A percentile compares a stretch with the other conserved stretches of the same genome.
Evolutionary conservation across 2,329 filamentous ascomycete species (phyloP).

Genomic region (Aspergillus felis): DNA sequence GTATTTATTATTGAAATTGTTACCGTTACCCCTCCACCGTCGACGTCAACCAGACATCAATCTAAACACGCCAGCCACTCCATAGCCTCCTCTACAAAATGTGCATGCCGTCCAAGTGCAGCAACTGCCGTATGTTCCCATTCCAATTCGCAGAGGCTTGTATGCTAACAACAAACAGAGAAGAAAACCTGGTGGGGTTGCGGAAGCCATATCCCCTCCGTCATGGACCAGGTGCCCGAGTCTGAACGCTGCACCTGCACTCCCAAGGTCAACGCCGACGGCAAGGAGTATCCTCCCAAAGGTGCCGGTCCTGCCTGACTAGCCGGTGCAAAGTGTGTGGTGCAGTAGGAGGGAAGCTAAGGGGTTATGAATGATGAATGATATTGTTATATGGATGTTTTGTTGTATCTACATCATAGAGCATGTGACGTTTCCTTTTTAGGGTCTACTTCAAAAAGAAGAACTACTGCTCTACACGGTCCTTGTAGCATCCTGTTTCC

Average conservation of each 20-base stretch:
- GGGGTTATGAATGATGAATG: not conserved
- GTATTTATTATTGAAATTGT: not conserved
- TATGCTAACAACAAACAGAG: slow-evolving; percentile 36
- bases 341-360: not conserved
- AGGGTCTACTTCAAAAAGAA: too few species aligned
- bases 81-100: slow-evolving; percentile 38
- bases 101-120: slow-evolving; percentile 63
- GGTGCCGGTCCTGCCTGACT: slow-evolving; percentile 45
- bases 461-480: slow-evolving; percentile 9
- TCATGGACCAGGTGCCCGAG: slow-evolving; percentile 58
- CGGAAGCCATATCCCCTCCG: slow-evolving; percentile 56
- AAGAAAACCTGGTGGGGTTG: slow-evolving; percentile 65
- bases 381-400: not conserved
- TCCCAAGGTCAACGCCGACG: slow-evolving; percentile 59
- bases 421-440: not conserved
- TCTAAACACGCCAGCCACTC: not conserved
- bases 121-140: slow-evolving; percentile 56
- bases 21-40: not conserved
- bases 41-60: not conserved
- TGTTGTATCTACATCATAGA: not conserved
- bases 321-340: slow-evolving; percentile 12
- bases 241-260: slow-evolving; percentile 63
- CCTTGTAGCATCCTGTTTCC: slow-evolving; percentile 21
- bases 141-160: slow-evolving; percentile 3
- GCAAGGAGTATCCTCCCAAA: slow-evolving; percentile 63